Conservation (phyloP, 768 basidiomycete species). For the Tylopilus sp. region DNA sequence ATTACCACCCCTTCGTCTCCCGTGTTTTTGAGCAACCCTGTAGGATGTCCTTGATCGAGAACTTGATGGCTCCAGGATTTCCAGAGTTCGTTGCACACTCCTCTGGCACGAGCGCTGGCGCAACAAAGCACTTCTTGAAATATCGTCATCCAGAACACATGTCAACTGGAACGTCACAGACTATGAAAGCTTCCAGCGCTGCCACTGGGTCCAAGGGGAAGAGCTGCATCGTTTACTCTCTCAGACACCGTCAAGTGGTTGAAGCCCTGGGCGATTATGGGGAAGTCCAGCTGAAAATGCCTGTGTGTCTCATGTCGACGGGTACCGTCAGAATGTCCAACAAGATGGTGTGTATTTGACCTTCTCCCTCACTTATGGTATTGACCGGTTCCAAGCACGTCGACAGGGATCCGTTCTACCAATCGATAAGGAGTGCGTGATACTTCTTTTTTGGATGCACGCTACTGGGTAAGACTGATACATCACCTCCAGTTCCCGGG, state of each 20-base stretch:
- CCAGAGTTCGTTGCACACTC: constrained; percentile 24
- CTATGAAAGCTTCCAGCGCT: constrained; percentile 12
- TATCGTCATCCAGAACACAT: constrained; percentile 21
- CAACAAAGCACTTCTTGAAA: constrained; percentile 17
- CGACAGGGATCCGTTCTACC: constrained; percentile 10
- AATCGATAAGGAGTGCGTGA: constrained; percentile 3
- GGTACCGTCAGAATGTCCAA: constrained; percentile 21
- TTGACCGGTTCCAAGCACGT: constrained; percentile 11
- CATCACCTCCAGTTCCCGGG: constrained; percentile 7
- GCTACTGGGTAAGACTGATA: neutral
- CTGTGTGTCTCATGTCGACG: constrained; percentile 21
- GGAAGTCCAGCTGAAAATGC: constrained; percentile 11
- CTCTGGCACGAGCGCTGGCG: constrained; percentile 15
- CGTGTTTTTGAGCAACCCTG: constrained; percentile 22
- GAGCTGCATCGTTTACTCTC: constrained; percentile 23
- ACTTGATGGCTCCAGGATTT: constrained; percentile 21
- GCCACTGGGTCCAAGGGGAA: constrained; percentile 9
- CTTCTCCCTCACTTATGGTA: neutral
- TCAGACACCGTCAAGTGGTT: constrained; percentile 12
- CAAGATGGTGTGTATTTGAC: constrained; percentile 11
- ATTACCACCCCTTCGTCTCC: constrained; percentile 20
- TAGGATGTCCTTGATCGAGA: constrained; percentile 13
- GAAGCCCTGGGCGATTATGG: constrained; percentile 7
- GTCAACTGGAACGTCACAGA: constrained; percentile 12
- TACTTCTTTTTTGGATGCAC: no score